Conservation (phyloP, 2,329 filamentous ascomycete species). For the Dactylellina parvicollis region DNA sequence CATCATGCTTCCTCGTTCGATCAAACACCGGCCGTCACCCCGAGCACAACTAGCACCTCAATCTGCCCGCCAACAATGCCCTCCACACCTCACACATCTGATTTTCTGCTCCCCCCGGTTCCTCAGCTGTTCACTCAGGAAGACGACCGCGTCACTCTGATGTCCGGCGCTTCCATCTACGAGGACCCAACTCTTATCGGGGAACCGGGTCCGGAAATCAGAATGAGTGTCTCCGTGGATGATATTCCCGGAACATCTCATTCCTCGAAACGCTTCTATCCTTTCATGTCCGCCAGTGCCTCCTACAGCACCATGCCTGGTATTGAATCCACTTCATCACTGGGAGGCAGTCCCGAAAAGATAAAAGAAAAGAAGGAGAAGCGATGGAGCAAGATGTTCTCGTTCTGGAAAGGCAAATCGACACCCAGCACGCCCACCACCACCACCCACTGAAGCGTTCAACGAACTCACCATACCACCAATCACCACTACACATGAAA, state of each 20-base stretch:
- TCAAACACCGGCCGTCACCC: slow-evolving; percentile 53
- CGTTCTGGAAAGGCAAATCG: slow-evolving; percentile 57
- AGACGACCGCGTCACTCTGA: slow-evolving; percentile 51
- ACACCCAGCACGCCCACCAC: slow-evolving; percentile 1
- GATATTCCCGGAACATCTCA: slow-evolving; percentile 56
- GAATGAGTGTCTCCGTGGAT: slow-evolving; percentile 57
- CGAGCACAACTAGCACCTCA: slow-evolving; percentile 50
- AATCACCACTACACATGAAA: slow-evolving; percentile 29
- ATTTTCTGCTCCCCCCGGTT: slow-evolving; percentile 43
- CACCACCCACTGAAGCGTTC: neutral
- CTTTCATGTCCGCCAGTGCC: slow-evolving; percentile 57
- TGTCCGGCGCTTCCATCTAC: slow-evolving; percentile 51
- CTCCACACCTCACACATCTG: slow-evolving; percentile 47
- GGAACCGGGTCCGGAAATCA: slow-evolving; percentile 58
- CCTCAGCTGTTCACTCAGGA: slow-evolving; percentile 36
- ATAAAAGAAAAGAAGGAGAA: slow-evolving; percentile 57
- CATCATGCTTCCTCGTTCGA: slow-evolving; percentile 51
- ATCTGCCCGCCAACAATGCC: slow-evolving; percentile 50
- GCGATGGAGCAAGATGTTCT: slow-evolving; percentile 57
- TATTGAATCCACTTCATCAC: slow-evolving; percentile 54
- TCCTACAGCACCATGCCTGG: slow-evolving; percentile 56
- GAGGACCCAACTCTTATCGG: slow-evolving; percentile 56
- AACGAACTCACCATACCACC: too few species aligned
- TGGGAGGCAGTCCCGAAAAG: slow-evolving; percentile 51
- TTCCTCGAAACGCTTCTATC: slow-evolving; percentile 56